Base-by-base conservation (phyloP, 2,329 filamentous ascomycete genomes). In the Claviceps capensis region DNA sequence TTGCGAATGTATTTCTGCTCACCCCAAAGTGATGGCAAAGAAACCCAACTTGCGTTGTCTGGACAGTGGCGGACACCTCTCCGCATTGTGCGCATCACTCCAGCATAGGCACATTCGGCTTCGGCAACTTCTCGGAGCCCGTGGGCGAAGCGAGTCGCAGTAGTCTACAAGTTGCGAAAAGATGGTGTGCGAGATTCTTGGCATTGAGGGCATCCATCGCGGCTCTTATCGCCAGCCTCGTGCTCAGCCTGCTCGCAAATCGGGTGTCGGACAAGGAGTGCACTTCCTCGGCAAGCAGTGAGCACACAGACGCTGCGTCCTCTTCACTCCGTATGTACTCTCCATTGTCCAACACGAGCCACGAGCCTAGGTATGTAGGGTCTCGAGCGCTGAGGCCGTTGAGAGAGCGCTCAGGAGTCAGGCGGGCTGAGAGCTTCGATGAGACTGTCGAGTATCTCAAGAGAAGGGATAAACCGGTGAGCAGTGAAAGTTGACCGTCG, bases 311-410 rank as follows among this genome's bases (percentile, higher is more conserved):
- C 23, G 23, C 23, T 23, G 23, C 23, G 5, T 23, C 23, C 23
- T 23, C 23, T 23, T 23, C 26, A 30, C 26, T 30, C 26, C 26
- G 26, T 30, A 30, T 2, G 26, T 30, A 30, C 8, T 30, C 78
- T 77, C 70, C n/a, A n/a, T n/a, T n/a, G n/a, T n/a, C n/a, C 4
- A 79, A 79, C 2, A 81, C 82, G 60, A 75, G 82, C 49, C 69
- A 79, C 13, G 79, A 82, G 38, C 67, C 72, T 11, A 19, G 19
- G 19, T 19, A 64, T 73, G 47, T 49, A 55, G n/a, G 76, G 76
- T 7, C 60, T 69, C 40, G 63, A 69, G 45, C 73, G 68, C 40
- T 9, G 26, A 30, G 26, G 26, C 8, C 8, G 26, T 11, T 9
- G 26, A 9, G 26, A 30, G 26, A 26, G 22, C 4, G 22, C 26